phyloP scores from a whole-genome alignment of 2,329 filamentous ascomycete genomes.

The Aspergillus piperis region DNA sequence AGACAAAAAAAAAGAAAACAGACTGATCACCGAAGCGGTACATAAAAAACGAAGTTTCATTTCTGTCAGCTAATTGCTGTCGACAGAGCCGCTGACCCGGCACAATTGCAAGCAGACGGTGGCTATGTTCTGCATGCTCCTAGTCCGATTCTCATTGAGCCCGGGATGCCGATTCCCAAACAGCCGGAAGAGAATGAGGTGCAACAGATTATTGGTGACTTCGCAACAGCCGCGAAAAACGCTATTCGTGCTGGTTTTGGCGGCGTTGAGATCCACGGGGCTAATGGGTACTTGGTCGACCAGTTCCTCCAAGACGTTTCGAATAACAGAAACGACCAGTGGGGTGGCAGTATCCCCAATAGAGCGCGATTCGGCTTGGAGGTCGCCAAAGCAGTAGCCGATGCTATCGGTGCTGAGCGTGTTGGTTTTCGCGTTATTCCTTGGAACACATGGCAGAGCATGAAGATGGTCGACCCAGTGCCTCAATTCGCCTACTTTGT shows the following conservation, averaged over 20 bases:
- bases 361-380: slow-evolving; percentile 56
- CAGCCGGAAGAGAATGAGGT: slow-evolving; percentile 34
- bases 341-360: slow-evolving; percentile 52
- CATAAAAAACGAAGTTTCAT: no score
- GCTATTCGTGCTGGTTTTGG: slow-evolving; percentile 57
- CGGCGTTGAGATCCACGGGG: slow-evolving; percentile 50
- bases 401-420: slow-evolving; percentile 45
- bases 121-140: no score
- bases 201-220: slow-evolving; percentile 40
- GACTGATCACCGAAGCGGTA: no score
- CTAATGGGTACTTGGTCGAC: slow-evolving; percentile 51
- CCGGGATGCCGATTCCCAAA: no score
- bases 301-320: slow-evolving; percentile 49
- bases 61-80: no score
- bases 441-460: slow-evolving; percentile 34
- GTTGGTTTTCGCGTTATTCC: slow-evolving; percentile 47
- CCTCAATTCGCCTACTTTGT: slow-evolving; percentile 55
- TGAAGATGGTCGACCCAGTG: slow-evolving; percentile 61
- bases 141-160: no score
- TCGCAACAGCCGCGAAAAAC: slow-evolving; percentile 44
- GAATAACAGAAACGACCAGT: slow-evolving; percentile 51
- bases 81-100: no score
- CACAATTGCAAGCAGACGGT: no score
- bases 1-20: no score
- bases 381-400: slow-evolving; percentile 45